phyloP scores from a whole-genome alignment of 495 filamentous ascomycete species.

The Penicillium herquei region DNA sequence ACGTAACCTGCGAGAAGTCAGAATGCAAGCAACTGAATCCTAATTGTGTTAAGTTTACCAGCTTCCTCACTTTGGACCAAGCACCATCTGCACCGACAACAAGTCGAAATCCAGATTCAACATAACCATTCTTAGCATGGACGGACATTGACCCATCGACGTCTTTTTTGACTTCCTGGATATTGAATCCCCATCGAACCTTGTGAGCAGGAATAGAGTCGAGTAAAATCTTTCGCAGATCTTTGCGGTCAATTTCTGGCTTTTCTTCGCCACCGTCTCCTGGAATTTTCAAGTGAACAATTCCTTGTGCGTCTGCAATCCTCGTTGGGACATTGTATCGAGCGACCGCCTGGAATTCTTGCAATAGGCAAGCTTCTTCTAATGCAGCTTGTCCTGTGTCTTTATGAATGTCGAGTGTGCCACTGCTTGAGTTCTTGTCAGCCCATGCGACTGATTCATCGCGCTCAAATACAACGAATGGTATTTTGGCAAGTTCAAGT shows the following conservation, averaged over 20 bases:
- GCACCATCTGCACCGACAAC: conserved; percentile 61
- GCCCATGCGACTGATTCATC: conserved; percentile 27
- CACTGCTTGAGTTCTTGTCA: conserved; percentile 40
- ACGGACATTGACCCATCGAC: background rate
- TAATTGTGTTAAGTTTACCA: conserved; percentile 8
- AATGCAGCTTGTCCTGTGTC: conserved; percentile 49
- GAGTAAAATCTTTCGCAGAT: conserved; percentile 45
- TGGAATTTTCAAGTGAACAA: background rate
- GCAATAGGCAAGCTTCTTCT: conserved; percentile 44
- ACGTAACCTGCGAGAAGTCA: conserved; percentile 2
- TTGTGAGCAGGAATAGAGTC: conserved; percentile 32
- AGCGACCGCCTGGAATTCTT: conserved; percentile 41
- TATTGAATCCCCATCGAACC: conserved; percentile 38
- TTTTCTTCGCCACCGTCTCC: conserved; percentile 5
- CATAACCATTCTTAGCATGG: conserved; percentile 11
- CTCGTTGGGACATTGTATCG: conserved; percentile 39
- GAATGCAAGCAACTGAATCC: too few relatives aligned
- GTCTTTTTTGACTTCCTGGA: conserved; percentile 5
- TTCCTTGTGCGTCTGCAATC: conserved; percentile 13
- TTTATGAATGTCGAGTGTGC: conserved; percentile 51
- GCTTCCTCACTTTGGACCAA: conserved; percentile 50
- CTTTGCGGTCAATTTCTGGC: conserved; percentile 39
- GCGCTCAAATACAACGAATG: conserved; percentile 41
- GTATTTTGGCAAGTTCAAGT: conserved; percentile 42
- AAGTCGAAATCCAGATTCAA: conserved; percentile 14